A percentile compares a stretch with the other conserved stretches of the same genome.
Evolutionary conservation across 345 rosid genomes (phyloP).

Genomic region (Garcia nutans): DNA sequence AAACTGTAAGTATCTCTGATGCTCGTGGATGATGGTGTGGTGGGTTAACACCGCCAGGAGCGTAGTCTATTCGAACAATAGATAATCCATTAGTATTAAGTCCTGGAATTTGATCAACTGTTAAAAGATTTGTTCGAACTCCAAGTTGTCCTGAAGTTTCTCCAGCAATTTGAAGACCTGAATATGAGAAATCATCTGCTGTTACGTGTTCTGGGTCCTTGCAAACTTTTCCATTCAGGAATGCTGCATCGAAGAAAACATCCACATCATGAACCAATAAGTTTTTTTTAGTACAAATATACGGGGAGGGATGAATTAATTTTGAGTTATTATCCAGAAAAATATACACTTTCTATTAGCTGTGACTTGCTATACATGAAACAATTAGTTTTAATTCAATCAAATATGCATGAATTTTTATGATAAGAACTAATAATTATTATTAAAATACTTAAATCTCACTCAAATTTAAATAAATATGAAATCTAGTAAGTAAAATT

Average conservation of each 20-base stretch:
- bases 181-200: constrained; percentile 15
- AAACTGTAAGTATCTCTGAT: constrained; percentile 3
- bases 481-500: no score
- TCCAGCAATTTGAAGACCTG: constrained; percentile 7
- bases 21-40: constrained; percentile 11
- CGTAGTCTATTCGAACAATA: constrained; percentile 6
- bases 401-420: no score
- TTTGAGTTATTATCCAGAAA: no score
- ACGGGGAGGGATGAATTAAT: no score
- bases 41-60: constrained; percentile 15
- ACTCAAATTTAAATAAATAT: no score
- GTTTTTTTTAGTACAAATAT: no score
- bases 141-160: constrained; percentile 2
- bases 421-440: no score
- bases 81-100: constrained; percentile 17
- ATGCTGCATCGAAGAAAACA: background rate
- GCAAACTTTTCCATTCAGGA: constrained; percentile 20
- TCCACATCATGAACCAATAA: no score
- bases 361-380: no score
- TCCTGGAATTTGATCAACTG: constrained; percentile 7
- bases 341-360: no score
- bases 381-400: no score
- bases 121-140: constrained; percentile 8
- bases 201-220: constrained; percentile 6
- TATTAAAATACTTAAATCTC: no score